phyloP scores from a whole-genome alignment of 2,329 filamentous ascomycete species.

The Pestalotiopsis sp. region DNA sequence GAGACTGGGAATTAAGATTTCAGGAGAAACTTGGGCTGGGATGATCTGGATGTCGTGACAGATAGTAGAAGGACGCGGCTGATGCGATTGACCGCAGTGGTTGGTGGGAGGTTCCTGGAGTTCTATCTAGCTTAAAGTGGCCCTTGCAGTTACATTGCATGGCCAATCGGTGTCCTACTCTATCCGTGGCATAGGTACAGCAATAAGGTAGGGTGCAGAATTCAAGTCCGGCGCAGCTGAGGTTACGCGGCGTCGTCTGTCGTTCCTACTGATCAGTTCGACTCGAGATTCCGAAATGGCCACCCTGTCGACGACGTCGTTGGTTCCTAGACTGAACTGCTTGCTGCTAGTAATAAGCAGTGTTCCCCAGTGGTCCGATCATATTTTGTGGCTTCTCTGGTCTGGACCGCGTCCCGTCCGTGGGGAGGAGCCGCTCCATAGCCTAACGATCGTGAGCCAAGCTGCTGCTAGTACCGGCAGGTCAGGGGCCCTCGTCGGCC shows the following conservation, averaged over 20 bases:
- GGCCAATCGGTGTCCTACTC: neutral
- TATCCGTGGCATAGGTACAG: neutral
- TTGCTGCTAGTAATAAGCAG: neutral
- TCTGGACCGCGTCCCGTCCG: neutral
- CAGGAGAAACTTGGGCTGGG: neutral
- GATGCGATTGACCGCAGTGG: neutral
- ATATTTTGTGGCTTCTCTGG: neutral
- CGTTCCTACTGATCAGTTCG: neutral
- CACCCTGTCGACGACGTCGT: neutral
- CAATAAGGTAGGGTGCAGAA: neutral
- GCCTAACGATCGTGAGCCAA: neutral
- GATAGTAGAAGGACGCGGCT: neutral
- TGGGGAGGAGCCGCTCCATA: neutral
- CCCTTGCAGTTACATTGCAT: slow-evolving; percentile 13
- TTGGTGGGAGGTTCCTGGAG: neutral
- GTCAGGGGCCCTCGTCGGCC: neutral
- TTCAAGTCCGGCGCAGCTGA: neutral
- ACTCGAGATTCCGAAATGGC: neutral
- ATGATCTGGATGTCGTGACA: neutral
- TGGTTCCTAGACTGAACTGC: neutral
- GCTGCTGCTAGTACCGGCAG: neutral
- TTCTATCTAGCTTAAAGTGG: neutral
- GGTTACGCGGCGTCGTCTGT: neutral
- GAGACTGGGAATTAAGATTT: neutral
- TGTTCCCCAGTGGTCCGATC: neutral